Evolutionary conservation across 2,329 filamentous ascomycete genomes (phyloP).

Genomic region (Cercospora berteroae): DNA sequence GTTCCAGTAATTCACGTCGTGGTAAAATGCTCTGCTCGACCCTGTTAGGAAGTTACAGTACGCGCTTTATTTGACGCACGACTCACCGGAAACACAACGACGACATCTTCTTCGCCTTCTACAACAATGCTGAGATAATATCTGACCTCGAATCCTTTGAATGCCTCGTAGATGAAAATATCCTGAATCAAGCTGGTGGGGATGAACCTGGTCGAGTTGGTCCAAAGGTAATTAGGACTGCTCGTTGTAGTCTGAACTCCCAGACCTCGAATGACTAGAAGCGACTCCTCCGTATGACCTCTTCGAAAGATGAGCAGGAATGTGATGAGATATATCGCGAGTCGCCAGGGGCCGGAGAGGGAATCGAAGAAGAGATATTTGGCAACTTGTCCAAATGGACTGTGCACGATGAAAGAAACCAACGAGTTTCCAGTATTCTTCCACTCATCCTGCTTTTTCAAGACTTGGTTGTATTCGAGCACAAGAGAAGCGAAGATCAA

Average conservation of each 20-base stretch:
- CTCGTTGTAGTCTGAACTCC: constrained; percentile 84
- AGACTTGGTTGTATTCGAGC: constrained; percentile 27
- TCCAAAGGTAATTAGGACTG: constrained; percentile 64
- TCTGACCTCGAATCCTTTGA: constrained; percentile 83
- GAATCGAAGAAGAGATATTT: constrained; percentile 27
- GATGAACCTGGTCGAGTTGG: constrained; percentile 69
- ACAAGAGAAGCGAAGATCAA: constrained; percentile 38
- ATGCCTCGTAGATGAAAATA: constrained; percentile 92
- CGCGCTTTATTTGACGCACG: constrained; percentile 3
- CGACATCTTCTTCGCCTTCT: constrained; percentile 79
- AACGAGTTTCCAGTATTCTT: neutral
- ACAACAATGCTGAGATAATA: constrained; percentile 91
- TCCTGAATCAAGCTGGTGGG: constrained; percentile 90
- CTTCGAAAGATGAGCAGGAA: constrained; percentile 30
- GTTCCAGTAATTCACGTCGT: constrained; percentile 70
- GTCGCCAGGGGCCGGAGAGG: constrained; percentile 41
- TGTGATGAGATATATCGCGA: constrained; percentile 35
- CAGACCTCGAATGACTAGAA: constrained; percentile 82
- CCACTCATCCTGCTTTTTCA: neutral
- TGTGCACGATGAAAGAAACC: neutral
- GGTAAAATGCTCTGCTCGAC: constrained; percentile 63
- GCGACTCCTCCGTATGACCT: constrained; percentile 65
- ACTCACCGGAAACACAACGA: constrained; percentile 86
- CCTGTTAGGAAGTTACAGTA: constrained; percentile 7
- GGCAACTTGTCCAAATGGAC: constrained; percentile 12